These are phyloP conservation scores for Pleurotus giganteus DNA, from an alignment of 768 basidiomycete genomes.

Conservation along the genomic window DNA sequence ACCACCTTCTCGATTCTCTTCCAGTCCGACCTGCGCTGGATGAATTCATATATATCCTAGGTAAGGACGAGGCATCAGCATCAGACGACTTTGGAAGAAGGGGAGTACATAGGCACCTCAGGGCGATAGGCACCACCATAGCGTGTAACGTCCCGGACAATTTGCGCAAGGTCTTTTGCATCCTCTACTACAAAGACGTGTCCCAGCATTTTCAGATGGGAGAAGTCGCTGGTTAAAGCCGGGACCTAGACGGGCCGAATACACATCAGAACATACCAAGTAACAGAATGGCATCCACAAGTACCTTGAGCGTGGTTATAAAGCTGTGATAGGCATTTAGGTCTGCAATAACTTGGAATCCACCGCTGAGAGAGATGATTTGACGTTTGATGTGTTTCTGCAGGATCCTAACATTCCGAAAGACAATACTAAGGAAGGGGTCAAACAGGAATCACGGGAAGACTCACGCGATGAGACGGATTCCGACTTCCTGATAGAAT, in stretches of 20 bases:
- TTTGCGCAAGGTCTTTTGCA: conserved; percentile 94
- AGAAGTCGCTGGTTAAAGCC: conserved; percentile 84
- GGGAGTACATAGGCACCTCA: conserved; percentile 53
- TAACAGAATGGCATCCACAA: conserved; percentile 2
- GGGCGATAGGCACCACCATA: conserved; percentile 95
- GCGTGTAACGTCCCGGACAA: conserved; percentile 91
- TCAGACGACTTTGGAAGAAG: background rate
- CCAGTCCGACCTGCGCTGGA: conserved; percentile 94
- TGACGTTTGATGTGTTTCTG: conserved; percentile 97
- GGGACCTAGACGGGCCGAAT: conserved; percentile 48
- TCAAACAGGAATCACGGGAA: background rate
- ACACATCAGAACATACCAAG: background rate
- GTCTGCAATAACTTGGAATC: conserved; percentile 95
- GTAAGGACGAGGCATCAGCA: background rate
- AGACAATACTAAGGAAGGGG: background rate
- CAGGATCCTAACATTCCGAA: conserved; percentile 60
- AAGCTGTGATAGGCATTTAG: conserved; percentile 92
- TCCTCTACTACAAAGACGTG: conserved; percentile 96
- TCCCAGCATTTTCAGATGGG: conserved; percentile 94
- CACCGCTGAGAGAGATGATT: conserved; percentile 91
- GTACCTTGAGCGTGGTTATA: conserved; percentile 80
- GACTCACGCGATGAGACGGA: conserved; percentile 78
- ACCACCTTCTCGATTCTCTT: conserved; percentile 98
- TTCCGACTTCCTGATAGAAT: conserved; percentile 96
- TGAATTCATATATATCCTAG: conserved; percentile 93